Base-by-base conservation (phyloP, 108 stramenopile genomes). In the Discostella pseudostelligera region DNA sequence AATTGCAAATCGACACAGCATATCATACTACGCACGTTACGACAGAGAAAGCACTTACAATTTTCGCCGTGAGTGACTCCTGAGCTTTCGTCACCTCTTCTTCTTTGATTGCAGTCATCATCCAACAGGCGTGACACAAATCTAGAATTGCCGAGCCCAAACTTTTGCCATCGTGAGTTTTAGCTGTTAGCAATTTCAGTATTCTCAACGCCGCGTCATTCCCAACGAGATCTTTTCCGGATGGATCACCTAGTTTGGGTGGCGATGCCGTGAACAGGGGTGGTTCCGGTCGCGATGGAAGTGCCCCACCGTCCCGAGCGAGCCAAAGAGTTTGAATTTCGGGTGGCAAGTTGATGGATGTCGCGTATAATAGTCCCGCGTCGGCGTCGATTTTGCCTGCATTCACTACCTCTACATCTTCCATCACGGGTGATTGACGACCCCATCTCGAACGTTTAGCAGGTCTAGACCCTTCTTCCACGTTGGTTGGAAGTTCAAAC, bases 291-390 rank as follows among this genome's bases (percentile, higher is more conserved):
- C 77, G 60, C 32, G 75, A 72, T 17, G 93, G 87, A 22, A 81
- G 74, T 54, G 82, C 68, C 45, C 78, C 75, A 26, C 89, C 93
- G 66, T 94, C 93, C 28, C 86, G 76, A 40, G 88, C 80, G 60
- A 87, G 69, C 93, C 93, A 94, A 0, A 84, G 81, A n/a, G 89
- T 85, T 66, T 86, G 67, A 19, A 89, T 82, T 46, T 89, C 83
- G 8, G 93, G 88, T 45, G 87, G 87, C 58, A 88, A 71, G 22
- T 78, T 75, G 55, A 81, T 67, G 3, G 83, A 63, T 21, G 75
- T 55, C 58, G 80, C 67, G 20, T 59, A 17, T 20, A 93, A 56
- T 10, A 76, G 78, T 16, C 63, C 61, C 2, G 83, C 72, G 44
- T 84, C 85, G 26, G 72, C 62, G 12, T 90, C 84, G 39, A 93